Conservation (phyloP, 2,329 filamentous ascomycete species). For the Colletotrichum aenigma region DNA sequence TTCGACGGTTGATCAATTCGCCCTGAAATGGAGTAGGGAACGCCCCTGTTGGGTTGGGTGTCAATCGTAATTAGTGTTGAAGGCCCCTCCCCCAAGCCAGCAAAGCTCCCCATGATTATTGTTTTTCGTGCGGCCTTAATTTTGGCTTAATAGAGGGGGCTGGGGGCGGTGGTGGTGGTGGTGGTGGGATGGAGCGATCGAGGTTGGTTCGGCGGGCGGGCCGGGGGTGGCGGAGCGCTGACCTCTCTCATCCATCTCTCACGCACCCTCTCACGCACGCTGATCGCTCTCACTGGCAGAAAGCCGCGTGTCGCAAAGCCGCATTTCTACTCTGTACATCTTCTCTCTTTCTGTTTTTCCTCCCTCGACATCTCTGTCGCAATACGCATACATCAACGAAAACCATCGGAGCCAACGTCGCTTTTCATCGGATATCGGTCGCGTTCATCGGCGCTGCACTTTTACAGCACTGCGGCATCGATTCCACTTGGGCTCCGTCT, state of each 20-base stretch:
- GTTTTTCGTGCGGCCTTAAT: not conserved
- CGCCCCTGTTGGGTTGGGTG: not conserved
- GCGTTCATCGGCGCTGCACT: not conserved
- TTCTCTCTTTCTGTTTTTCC: not conserved
- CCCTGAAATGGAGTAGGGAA: conserved; percentile 10
- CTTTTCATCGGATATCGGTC: not conserved
- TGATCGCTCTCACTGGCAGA: not conserved
- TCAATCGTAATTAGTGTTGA: not conserved
- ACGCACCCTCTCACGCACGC: not conserved
- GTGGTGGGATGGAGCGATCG: not conserved
- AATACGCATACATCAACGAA: not conserved
- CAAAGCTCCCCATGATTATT: not conserved
- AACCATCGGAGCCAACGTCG: not conserved
- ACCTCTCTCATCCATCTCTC: not conserved
- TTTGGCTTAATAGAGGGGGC: conserved; percentile 16
- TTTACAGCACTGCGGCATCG: not conserved
- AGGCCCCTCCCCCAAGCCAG: not conserved
- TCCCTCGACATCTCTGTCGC: not conserved
- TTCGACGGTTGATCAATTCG: not conserved
- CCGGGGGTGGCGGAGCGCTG: conserved; percentile 12
- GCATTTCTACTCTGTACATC: not conserved
- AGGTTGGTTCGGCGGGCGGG: conserved; percentile 6
- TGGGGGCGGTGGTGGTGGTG: not conserved
- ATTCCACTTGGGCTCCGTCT: not conserved
- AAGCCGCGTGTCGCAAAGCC: not conserved